Evolutionary conservation across 192 early-diverging fungal species (phyloP).

Genomic region (Coemansia sp.): DNA sequence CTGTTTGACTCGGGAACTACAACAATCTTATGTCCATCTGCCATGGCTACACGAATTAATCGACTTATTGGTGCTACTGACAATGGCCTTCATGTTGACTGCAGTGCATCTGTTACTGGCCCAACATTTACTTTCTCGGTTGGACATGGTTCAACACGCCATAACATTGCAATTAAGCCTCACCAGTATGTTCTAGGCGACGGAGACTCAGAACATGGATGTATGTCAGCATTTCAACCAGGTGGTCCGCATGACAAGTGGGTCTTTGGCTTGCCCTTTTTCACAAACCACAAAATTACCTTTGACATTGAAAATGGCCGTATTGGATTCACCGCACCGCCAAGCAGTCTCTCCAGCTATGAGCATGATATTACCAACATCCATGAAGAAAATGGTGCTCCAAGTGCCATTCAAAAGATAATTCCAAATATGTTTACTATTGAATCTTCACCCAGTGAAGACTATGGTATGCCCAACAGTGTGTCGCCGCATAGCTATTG

Average conservation of each 20-base stretch:
- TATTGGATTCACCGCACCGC: conserved; percentile 27
- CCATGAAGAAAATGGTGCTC: background rate
- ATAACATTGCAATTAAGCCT: conserved; percentile 23
- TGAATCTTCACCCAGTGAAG: too few species aligned
- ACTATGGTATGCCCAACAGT: too few species aligned
- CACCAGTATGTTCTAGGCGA: conserved; percentile 48
- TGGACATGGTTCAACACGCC: background rate
- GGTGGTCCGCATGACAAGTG: conserved; percentile 46
- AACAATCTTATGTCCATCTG: conserved; percentile 36
- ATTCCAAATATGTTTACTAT: too few species aligned
- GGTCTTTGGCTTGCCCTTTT: conserved; percentile 49
- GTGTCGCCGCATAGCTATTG: too few species aligned
- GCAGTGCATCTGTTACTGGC: conserved; percentile 29
- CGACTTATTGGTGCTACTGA: conserved; percentile 45
- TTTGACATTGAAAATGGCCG: conserved; percentile 47
- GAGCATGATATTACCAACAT: background rate
- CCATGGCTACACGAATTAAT: conserved; percentile 41
- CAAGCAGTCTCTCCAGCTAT: background rate
- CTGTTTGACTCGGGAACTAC: conserved; percentile 51
- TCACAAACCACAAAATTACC: conserved; percentile 40
- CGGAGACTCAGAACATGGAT: conserved; percentile 35
- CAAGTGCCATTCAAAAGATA: too few species aligned
- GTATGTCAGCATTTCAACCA: conserved; percentile 53
- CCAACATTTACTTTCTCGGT: conserved; percentile 38
- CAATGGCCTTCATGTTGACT: conserved; percentile 43